A percentile compares a stretch with the other conserved stretches of the same genome.
These are phyloP conservation scores for Westerdykella sp. DNA, from an alignment of 2,329 filamentous ascomycete species.

Conservation along the genomic window DNA sequence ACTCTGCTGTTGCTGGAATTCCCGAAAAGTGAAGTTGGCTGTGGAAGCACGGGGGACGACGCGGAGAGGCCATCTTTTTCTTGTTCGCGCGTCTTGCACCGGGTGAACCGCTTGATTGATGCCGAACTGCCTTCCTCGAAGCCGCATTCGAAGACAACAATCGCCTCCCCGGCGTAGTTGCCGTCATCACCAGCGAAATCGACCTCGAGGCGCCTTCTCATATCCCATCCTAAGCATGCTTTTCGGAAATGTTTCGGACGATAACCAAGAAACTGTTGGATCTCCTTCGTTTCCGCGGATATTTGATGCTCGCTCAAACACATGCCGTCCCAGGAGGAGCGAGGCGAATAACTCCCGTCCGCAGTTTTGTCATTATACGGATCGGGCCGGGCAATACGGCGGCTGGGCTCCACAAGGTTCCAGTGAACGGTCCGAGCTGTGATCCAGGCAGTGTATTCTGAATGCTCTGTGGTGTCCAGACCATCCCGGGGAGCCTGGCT, in stretches of 20 bases:
- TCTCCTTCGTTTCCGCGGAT: conserved; percentile 69
- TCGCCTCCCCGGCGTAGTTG: conserved; percentile 66
- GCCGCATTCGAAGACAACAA: conserved; percentile 70
- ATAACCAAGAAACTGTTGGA: conserved; percentile 67
- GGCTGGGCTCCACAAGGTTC: conserved; percentile 72
- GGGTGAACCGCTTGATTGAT: conserved; percentile 53
- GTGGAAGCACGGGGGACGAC: conserved; percentile 4
- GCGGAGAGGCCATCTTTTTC: conserved; percentile 15
- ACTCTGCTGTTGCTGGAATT: conserved; percentile 29
- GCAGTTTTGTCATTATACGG: conserved; percentile 63
- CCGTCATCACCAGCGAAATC: conserved; percentile 82
- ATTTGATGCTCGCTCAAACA: conserved; percentile 65
- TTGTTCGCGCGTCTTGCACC: conserved; percentile 42
- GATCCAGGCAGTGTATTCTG: conserved; percentile 67
- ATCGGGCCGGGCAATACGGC: conserved; percentile 64
- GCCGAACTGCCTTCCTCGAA: conserved; percentile 53
- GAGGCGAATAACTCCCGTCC: conserved; percentile 69
- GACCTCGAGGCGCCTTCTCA: conserved; percentile 76
- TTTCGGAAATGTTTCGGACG: conserved; percentile 73
- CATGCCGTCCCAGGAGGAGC: conserved; percentile 69
- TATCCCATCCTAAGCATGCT: conserved; percentile 81
- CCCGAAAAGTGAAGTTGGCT: conserved; percentile 47
- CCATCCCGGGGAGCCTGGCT: conserved; percentile 45
- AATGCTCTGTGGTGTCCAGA: conserved; percentile 42
- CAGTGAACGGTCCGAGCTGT: conserved; percentile 73